Evolutionary conservation across 768 basidiomycete species (phyloP).

Genomic region (Lactifluus echinatus): DNA sequence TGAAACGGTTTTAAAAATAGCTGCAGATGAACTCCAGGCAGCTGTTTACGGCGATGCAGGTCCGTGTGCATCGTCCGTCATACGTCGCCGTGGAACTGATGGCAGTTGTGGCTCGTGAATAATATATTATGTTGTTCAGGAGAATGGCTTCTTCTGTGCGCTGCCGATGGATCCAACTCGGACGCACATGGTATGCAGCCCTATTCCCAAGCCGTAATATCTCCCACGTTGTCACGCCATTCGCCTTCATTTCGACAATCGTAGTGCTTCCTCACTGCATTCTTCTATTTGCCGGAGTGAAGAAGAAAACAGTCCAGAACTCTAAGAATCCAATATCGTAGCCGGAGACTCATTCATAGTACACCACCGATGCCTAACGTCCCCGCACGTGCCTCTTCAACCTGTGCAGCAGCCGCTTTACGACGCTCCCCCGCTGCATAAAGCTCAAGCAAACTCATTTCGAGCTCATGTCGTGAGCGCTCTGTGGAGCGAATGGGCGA

Average conservation of each 20-base stretch:
- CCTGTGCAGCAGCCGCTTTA: slow-evolving; percentile 46
- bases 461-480: slow-evolving; percentile 52
- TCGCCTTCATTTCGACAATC: not conserved
- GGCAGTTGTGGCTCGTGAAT: not conserved
- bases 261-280: not conserved
- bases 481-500: slow-evolving; percentile 11
- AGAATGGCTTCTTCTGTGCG: slow-evolving; percentile 54
- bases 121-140: not conserved
- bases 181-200: slow-evolving; percentile 64
- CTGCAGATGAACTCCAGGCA: slow-evolving; percentile 34
- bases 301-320: not conserved
- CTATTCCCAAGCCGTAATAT: slow-evolving; percentile 37
- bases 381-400: slow-evolving; percentile 57
- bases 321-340: slow-evolving; percentile 5
- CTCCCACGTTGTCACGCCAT: not conserved
- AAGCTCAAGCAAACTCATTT: slow-evolving; percentile 50
- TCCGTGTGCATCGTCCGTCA: slow-evolving; percentile 21
- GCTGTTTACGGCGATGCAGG: slow-evolving; percentile 69
- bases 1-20: not conserved
- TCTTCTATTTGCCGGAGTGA: not conserved
- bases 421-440: slow-evolving; percentile 50
- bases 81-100: not conserved
- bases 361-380: slow-evolving; percentile 34
- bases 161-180: slow-evolving; percentile 51
- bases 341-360: not conserved